These are phyloP conservation scores for Fraxinus americana DNA, from an alignment of 257 asterid genomes.

Conservation along the genomic window DNA sequence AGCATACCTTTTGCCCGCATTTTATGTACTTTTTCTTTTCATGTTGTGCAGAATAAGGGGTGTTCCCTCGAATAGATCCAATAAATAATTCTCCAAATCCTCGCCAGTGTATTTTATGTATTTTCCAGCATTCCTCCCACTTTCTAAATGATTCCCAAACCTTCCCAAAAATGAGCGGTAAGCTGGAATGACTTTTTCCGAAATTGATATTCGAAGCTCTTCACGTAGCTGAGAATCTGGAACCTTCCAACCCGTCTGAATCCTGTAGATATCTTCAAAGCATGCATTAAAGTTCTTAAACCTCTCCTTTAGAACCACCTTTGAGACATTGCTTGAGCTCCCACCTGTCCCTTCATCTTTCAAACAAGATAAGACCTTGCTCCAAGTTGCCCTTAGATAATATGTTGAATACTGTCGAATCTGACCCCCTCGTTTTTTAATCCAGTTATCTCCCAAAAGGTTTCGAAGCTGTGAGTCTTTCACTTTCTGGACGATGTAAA, in stretches of 20 bases:
- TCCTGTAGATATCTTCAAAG: slow-evolving; percentile 84
- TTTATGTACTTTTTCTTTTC: slow-evolving; percentile 83
- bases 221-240: slow-evolving; percentile 95
- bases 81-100: slow-evolving; percentile 79
- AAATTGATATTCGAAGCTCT: slow-evolving; percentile 90
- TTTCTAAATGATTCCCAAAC: slow-evolving; percentile 81
- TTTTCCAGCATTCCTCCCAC: slow-evolving; percentile 81
- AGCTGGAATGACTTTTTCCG: slow-evolving; percentile 93
- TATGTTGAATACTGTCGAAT: slow-evolving; percentile 81
- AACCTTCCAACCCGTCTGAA: slow-evolving; percentile 94
- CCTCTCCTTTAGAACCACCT: slow-evolving; percentile 80
- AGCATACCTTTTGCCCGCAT: slow-evolving; percentile 43
- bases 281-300: slow-evolving; percentile 91
- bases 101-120: slow-evolving; percentile 82
- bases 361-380: slow-evolving; percentile 69
- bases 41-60: slow-evolving; percentile 81
- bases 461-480: slow-evolving; percentile 82
- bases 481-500: slow-evolving; percentile 86
- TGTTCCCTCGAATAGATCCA: slow-evolving; percentile 90
- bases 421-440: slow-evolving; percentile 76
- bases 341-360: slow-evolving; percentile 93
- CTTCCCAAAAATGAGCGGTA: slow-evolving; percentile 88
- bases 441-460: slow-evolving; percentile 86
- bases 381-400: slow-evolving; percentile 94
- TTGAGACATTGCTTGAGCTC: slow-evolving; percentile 74